Base-by-base conservation (phyloP, 2,329 filamentous ascomycete genomes). In the Colletotrichum tabaci region DNA sequence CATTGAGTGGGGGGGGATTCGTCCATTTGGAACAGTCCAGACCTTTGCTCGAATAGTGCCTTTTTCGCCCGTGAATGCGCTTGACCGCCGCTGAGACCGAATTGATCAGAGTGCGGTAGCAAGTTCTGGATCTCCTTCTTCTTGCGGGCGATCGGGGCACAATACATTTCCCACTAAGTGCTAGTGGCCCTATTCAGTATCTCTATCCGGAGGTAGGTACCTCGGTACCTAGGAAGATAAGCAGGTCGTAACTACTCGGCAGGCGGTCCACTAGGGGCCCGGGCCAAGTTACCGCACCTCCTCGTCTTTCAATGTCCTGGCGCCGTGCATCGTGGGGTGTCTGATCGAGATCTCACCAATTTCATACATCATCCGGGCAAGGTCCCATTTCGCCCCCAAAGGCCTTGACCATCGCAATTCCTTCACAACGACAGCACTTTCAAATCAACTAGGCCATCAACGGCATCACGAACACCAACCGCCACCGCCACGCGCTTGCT, bases 321-420 rank as follows among this genome's bases (percentile, higher is more conserved):
- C 53, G 69, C 57, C 52, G 52, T 61, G 71, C 50, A 73, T 66
- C 57, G 71, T 62, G 61, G 67, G 62, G 71, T 57, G 71, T 73
- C 61, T 47, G 71, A 73, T 71, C 56, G 49, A 46, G 50, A 66
- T 61, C 61, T 57, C 46, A 52, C 26, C 38, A 26, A 30, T 50
- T 62, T 68, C 56, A 60, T 60, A 46, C 56, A 69, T 64, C 58
- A 64, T 58, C 47, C 18, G 26, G 42, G 12, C 53, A 26, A 68
- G 26, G 40, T 60, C 46, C 58, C 53, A 21, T 61, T 56, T 40
- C 56, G 56, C 61, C 23, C 46, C 44, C 26, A 30, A 26, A 40
- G 61, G 46, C 49, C 50, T 62, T 40, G 55, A 52, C 61, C 30
- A n/a, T 50, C 50, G 16, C 44, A 30, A 49, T 53, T 42, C 30